These are phyloP conservation scores for Hygrophorus pudorinus DNA, from an alignment of 768 basidiomycete species.

Conservation along the genomic window DNA sequence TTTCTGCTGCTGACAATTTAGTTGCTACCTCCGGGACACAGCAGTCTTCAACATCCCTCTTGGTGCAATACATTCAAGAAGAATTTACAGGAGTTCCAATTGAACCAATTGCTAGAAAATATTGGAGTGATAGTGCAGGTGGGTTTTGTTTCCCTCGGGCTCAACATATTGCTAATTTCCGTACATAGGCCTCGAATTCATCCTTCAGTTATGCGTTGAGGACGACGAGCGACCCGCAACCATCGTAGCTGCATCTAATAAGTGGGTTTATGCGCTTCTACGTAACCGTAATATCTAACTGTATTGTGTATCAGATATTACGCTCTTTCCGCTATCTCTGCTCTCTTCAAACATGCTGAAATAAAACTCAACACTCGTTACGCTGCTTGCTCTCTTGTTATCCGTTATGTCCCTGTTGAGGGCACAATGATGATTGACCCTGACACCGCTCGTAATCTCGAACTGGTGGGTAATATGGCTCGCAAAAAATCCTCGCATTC, in stretches of 20 bases:
- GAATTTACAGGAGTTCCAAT: constrained; percentile 62
- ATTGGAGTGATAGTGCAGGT: constrained; percentile 84
- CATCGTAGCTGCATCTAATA: constrained; percentile 68
- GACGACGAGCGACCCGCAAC: constrained; percentile 77
- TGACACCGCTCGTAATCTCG: constrained; percentile 81
- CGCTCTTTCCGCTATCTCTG: constrained; percentile 75
- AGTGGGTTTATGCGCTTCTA: constrained; percentile 41
- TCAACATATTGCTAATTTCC: no score
- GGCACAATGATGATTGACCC: constrained; percentile 94
- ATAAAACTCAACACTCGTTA: constrained; percentile 60
- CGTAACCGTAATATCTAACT: not conserved
- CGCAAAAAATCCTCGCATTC: constrained; percentile 62
- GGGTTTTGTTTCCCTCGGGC: constrained; percentile 8
- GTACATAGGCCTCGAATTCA: constrained; percentile 72
- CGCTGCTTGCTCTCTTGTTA: constrained; percentile 56
- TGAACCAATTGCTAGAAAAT: constrained; percentile 65
- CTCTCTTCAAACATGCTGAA: constrained; percentile 82
- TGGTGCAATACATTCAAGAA: constrained; percentile 64
- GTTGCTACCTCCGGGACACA: constrained; percentile 34
- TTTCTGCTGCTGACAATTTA: constrained; percentile 46
- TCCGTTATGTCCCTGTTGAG: constrained; percentile 70
- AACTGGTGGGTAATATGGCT: constrained; percentile 72
- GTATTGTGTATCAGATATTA: constrained; percentile 55
- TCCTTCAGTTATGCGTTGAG: constrained; percentile 68
- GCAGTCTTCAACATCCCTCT: constrained; percentile 39